A percentile compares a stretch with the other conserved stretches of the same genome.
Conservation (phyloP, 805 yeast genomes). For the Nakazawaea ambrosiae region DNA sequence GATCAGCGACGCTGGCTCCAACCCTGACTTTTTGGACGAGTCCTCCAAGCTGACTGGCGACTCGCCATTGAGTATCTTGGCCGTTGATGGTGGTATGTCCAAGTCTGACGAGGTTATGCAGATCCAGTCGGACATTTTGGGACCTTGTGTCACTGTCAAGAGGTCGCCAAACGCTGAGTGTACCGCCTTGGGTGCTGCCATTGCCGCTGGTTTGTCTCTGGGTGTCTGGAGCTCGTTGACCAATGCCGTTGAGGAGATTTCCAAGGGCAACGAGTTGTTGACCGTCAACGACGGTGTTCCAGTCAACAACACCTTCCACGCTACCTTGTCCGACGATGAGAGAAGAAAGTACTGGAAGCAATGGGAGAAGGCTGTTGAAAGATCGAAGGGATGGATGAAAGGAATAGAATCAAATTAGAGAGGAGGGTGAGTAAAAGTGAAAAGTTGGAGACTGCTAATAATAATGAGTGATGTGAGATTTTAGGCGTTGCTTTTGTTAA, state of each 20-base stretch:
- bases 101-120: slow-evolving; percentile 87
- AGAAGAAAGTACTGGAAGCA: slow-evolving; percentile 59
- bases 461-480: too few relatives aligned
- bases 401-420: not conserved
- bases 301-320: slow-evolving; percentile 15
- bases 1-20: slow-evolving; percentile 75
- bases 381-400: slow-evolving; percentile 75
- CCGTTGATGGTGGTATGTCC: slow-evolving; percentile 96
- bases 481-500: too few relatives aligned
- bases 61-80: slow-evolving; percentile 43
- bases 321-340: slow-evolving; percentile 43
- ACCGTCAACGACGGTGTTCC: slow-evolving; percentile 6
- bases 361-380: slow-evolving; percentile 82
- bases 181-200: slow-evolving; percentile 94
- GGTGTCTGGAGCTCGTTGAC: slow-evolving; percentile 70
- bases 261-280: slow-evolving; percentile 21
- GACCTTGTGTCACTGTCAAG: slow-evolving; percentile 75
- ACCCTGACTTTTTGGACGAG: slow-evolving; percentile 51
- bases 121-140: slow-evolving; percentile 87
- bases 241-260: slow-evolving; percentile 47
- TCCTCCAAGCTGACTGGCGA: slow-evolving; percentile 27
- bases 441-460: not conserved
- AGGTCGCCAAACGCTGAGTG: slow-evolving; percentile 83
- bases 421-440: not conserved
- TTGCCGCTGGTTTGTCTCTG: slow-evolving; percentile 80